Evolutionary conservation across 805 yeast genomes (phyloP).

Genomic region (Nakazawaea anatomiae): DNA sequence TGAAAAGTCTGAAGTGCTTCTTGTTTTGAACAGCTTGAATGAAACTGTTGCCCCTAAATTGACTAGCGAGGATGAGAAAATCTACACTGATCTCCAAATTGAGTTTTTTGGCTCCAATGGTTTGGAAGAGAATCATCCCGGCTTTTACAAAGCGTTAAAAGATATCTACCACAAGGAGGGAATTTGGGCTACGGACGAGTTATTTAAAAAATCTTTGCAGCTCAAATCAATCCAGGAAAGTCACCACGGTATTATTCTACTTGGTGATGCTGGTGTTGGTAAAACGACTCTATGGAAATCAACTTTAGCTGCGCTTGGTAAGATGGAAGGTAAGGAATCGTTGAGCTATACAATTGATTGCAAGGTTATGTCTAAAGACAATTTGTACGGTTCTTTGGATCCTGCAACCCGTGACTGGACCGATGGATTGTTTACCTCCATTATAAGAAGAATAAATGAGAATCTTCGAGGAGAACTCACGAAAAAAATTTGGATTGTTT

Average conservation of each 20-base stretch:
- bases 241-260: conserved; percentile 76
- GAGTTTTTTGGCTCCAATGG: conserved; percentile 21
- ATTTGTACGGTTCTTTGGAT: conserved; percentile 68
- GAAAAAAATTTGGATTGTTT: conserved; percentile 66
- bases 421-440: conserved; percentile 76
- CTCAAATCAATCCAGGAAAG: conserved; percentile 52
- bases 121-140: conserved; percentile 18
- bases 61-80: conserved; percentile 40
- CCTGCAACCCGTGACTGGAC: conserved; percentile 83
- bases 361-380: conserved; percentile 62
- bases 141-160: conserved; percentile 22
- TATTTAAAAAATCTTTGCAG: conserved; percentile 55
- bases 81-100: conserved; percentile 24
- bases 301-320: conserved; percentile 38
- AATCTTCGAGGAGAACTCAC: conserved; percentile 54
- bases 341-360: conserved; percentile 56
- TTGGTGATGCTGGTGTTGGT: conserved; percentile 74
- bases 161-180: conserved; percentile 27
- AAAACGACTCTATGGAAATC: conserved; percentile 53
- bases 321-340: conserved; percentile 28
- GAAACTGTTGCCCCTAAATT: conserved; percentile 68
- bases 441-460: conserved; percentile 50
- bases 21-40: conserved; percentile 47
- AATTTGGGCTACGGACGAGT: conserved; percentile 27
- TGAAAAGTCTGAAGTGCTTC: conserved; percentile 18